Conservation (phyloP, 2,329 filamentous ascomycete species). For the Aspergillus pseudoglaucus region DNA sequence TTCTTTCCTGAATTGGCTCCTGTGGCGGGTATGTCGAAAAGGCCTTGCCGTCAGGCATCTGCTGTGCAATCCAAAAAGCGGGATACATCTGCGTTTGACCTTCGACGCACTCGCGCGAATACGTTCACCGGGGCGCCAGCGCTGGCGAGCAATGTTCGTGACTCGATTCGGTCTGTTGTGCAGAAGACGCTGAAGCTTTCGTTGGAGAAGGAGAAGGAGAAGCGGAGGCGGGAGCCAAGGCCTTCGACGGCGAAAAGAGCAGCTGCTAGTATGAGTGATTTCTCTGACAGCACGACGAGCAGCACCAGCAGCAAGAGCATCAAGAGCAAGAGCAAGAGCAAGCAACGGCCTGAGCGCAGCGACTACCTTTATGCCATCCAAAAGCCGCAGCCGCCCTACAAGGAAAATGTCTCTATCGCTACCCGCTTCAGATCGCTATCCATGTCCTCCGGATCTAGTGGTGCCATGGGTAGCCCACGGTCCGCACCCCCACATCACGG, state of each 20-base stretch:
- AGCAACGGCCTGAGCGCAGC: no score
- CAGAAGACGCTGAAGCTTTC: constrained; percentile 22
- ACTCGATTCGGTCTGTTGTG: constrained; percentile 31
- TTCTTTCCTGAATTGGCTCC: constrained; percentile 35
- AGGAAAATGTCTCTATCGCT: background rate
- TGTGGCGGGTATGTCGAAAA: constrained; percentile 16
- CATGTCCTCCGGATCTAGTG: constrained; percentile 7
- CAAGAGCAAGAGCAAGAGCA: background rate
- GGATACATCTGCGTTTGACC: constrained; percentile 12
- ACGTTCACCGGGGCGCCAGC: constrained; percentile 1
- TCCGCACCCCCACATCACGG: constrained; percentile 5
- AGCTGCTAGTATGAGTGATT: background rate
- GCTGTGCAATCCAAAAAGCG: background rate
- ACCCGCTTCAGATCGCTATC: constrained; percentile 7
- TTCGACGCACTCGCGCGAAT: constrained; percentile 15
- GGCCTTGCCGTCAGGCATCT: background rate
- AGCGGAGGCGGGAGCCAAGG: constrained; percentile 6
- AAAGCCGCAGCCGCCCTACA: constrained; percentile 1
- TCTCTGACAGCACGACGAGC: background rate
- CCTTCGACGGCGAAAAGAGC: constrained; percentile 10
- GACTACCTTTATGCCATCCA: no score
- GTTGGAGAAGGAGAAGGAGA: constrained; percentile 6
- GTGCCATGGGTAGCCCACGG: constrained; percentile 1
- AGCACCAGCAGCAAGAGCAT: background rate
- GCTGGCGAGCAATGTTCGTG: constrained; percentile 10